Evolutionary conservation across 2,329 filamentous ascomycete genomes (phyloP), one percentile per base, ranked within the genome.

Genomic region (Penicillium decumbens): DNA sequence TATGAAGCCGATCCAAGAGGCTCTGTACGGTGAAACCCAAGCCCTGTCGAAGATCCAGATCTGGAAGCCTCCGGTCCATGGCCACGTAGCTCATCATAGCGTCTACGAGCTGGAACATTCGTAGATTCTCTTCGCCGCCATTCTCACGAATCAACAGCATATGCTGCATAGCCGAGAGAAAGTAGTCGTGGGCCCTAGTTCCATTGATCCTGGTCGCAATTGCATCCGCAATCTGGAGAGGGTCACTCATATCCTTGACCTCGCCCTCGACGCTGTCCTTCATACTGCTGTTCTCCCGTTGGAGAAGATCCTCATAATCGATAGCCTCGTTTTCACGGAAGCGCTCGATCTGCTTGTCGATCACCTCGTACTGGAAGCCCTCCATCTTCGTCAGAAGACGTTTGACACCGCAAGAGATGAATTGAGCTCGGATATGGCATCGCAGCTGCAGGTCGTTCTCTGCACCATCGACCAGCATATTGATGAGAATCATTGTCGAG

Each of bases 51-150:
- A 98, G 81, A 69, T 98, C 93, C 84, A 97, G 92, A 71, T 98
- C 92, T 33, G 93, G 93, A 57, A 97, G 73, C 56, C 93, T 82
- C 65, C 93, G 83, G 71, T 98, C 93, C 92, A 98, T 98, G 62
- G 92, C 92, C 55, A 98, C 92, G 71, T 97, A 97, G 71, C 90
- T 95, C 58, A 98, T 83, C 90, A 97, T 97, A n/a, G 89, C 86
- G 72, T 98, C 93, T 25, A 97, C 91, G 25, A 98, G 82, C 75
- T 97, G 93, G 73, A 97, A 98, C 86, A 96, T 93, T 42, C 89
- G 85, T 54, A 96, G 74, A 12, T 90, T 84, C 71, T 98, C 93
- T 66, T 97, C 93, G 42, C 87, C 87, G 61, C 95, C 89, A 57
- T 90, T 93, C 65, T 95, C 88, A 49, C 90, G 83, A 57, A 97